These are phyloP conservation scores for Neonectria faginata DNA, from an alignment of 2,329 filamentous ascomycete species.

Conservation along the genomic window DNA sequence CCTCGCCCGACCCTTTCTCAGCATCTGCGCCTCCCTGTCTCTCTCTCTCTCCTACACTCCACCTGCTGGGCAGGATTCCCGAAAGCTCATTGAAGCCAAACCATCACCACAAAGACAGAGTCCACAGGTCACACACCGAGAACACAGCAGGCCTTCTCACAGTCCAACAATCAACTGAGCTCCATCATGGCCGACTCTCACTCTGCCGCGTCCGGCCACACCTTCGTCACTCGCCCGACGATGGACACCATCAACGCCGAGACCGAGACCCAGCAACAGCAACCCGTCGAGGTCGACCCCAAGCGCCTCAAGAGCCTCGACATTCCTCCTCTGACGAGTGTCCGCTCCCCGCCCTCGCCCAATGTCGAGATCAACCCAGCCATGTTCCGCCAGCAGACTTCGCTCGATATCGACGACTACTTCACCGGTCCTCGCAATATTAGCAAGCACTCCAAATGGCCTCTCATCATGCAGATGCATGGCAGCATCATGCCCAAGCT, in stretches of 20 bases:
- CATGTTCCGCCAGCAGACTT: conserved; percentile 50
- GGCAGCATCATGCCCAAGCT: conserved; percentile 81
- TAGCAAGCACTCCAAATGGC: conserved; percentile 80
- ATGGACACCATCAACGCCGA: conserved; percentile 20
- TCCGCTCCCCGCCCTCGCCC: conserved; percentile 49
- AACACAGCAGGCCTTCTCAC: not conserved
- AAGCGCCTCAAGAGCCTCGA: conserved; percentile 45
- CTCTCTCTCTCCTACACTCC: conserved; percentile 4
- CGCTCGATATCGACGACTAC: conserved; percentile 69
- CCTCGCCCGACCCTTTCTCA: not conserved
- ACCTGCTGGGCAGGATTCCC: conserved; percentile 44
- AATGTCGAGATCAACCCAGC: conserved; percentile 44
- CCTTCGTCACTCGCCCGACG: conserved; percentile 21
- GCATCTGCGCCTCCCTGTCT: not conserved
- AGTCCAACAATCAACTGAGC: conserved; percentile 2
- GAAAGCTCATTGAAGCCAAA: conserved; percentile 1
- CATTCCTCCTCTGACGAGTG: conserved; percentile 45
- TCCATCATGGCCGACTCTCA: conserved; percentile 41
- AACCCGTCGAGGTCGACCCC: conserved; percentile 23
- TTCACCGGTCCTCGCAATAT: conserved; percentile 77
- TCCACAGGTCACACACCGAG: not conserved
- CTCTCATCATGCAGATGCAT: conserved; percentile 79
- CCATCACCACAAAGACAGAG: not conserved
- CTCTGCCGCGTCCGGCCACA: conserved; percentile 26
- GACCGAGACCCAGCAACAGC: conserved; percentile 13